Evolutionary conservation across 2,329 filamentous ascomycete genomes (phyloP), one percentile per base, ranked within the genome.

Genomic region (Byssoonygena ceratinophila): DNA sequence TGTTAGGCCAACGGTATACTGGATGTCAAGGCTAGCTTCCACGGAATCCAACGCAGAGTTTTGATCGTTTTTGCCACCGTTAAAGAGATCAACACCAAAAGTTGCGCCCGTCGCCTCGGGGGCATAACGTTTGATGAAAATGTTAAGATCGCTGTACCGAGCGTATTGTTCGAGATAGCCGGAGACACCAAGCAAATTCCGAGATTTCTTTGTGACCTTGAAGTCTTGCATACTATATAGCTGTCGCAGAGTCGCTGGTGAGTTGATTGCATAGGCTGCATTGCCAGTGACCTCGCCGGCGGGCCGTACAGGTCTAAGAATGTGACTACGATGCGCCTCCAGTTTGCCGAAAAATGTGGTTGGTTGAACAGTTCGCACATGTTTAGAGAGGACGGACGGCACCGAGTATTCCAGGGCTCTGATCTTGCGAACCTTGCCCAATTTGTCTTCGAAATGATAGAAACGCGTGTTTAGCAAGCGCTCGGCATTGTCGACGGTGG

Each of bases 1-100:
- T 57, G 73, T 75, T 52, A 83, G 69, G 11, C 74, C 74, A 6
- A 81, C 61, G 7, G 82, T 73, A 47, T 81, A 80, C 59, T 85
- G 78, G 2, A 81, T 71, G 60, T 85, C 82, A 11, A 85, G 71
- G 56, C 81, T 83, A 16, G 79, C 82, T 64, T 86, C 82, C 4
- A 67, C 60, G 54, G 71, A 75, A 58, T 71, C 66, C 1, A 62
- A 59, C 1, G 59, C 58, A 6, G 74, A 67, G 58, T 61, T 60
- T 58, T 79, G 74, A 5, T 74, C 67, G 53, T 79, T 73, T 4
- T 73, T 59, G 0, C 79, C 82, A 11, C 74, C 74, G 53, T 80
- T 79, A 54, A 85, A 77, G 11, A 74, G 71, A 18, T 75, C 69
- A 3, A 78, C 73, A 4, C 73, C 75, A 65, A 86, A 85, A 48